Evolutionary conservation across 2,329 filamentous ascomycete species (phyloP).

Genomic region (Boeremia exigua): DNA sequence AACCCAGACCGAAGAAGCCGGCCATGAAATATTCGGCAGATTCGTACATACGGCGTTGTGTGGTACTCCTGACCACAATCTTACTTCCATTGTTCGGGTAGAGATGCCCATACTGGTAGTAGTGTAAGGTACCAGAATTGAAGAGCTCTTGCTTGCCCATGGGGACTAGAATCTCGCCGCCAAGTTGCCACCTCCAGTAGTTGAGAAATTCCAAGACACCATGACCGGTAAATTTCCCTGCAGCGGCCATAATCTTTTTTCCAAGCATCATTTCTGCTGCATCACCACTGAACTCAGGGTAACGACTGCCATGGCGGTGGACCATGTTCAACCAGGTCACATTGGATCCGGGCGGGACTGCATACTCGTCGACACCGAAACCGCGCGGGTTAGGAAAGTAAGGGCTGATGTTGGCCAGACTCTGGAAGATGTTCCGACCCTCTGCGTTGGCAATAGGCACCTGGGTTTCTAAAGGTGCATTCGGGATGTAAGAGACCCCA

Average conservation of each 20-base stretch:
- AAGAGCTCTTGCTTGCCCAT: constrained; percentile 76
- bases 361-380: constrained; percentile 76
- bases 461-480: constrained; percentile 73
- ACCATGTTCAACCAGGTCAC: constrained; percentile 76
- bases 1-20: constrained; percentile 78
- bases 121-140: constrained; percentile 72
- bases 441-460: constrained; percentile 65
- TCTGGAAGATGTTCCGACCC: constrained; percentile 71
- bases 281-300: constrained; percentile 67
- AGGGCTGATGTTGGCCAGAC: constrained; percentile 72
- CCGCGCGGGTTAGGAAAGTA: constrained; percentile 72
- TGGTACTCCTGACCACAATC: constrained; percentile 75
- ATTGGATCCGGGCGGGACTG: constrained; percentile 69
- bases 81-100: constrained; percentile 73
- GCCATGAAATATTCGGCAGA: constrained; percentile 79
- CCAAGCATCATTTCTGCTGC: constrained; percentile 62
- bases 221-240: constrained; percentile 61
- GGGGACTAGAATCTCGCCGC: constrained; percentile 73
- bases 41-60: constrained; percentile 78
- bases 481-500: constrained; percentile 68
- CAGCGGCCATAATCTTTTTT: constrained; percentile 62
- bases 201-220: constrained; percentile 71
- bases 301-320: constrained; percentile 74
- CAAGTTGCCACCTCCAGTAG: constrained; percentile 72
- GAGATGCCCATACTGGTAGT: constrained; percentile 73